phyloP scores from a whole-genome alignment of 116 monocot genomes.

The Posidonia oceanica region DNA sequence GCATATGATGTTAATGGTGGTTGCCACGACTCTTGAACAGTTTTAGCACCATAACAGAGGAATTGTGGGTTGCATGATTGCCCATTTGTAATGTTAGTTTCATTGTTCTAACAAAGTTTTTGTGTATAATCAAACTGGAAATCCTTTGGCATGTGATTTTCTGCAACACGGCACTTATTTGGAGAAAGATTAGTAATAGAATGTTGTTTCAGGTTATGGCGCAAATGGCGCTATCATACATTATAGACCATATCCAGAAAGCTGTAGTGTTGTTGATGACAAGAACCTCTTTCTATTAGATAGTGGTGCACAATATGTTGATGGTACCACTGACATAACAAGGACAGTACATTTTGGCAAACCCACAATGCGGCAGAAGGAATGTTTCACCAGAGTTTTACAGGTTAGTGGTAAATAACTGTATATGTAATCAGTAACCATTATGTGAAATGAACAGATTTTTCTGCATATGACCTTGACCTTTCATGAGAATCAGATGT shows the following conservation, averaged over 20 bases:
- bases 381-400: conserved; percentile 92
- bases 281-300: conserved; percentile 85
- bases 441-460: no score
- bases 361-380: conserved; percentile 66
- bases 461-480: no score
- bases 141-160: neutral
- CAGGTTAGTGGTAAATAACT: conserved; percentile 29
- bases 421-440: neutral
- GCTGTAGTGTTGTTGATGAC: conserved; percentile 67
- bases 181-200: neutral
- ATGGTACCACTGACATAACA: conserved; percentile 93
- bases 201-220: conserved; percentile 60
- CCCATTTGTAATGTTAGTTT: neutral
- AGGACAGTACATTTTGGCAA: conserved; percentile 96
- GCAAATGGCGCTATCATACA: conserved; percentile 94
- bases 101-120: neutral
- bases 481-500: no score
- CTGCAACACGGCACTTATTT: neutral
- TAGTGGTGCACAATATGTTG: conserved; percentile 88
- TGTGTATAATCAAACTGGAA: neutral
- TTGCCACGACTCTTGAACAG: no score
- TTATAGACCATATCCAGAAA: conserved; percentile 50
- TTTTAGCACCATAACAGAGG: no score
- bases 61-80: no score
- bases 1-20: no score